A percentile compares a stretch with the other conserved stretches of the same genome.
Evolutionary conservation across 257 asterid species (phyloP).

Genomic region (Eucommia ulmoides): DNA sequence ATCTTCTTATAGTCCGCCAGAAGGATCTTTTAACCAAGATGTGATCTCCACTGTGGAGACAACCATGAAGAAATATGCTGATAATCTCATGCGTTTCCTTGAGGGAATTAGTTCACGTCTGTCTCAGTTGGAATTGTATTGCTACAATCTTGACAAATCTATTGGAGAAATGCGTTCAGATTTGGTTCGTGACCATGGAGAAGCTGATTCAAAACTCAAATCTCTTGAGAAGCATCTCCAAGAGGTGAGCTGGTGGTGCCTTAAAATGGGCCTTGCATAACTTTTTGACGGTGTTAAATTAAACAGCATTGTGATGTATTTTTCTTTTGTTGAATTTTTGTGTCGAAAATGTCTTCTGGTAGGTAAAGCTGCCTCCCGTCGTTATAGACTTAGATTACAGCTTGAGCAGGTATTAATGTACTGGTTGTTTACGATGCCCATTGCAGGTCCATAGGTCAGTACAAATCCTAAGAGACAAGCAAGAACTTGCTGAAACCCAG

Average conservation of each 20-base stretch:
- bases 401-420: not conserved
- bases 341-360: too few relatives aligned
- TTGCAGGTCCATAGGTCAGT: conserved; percentile 88
- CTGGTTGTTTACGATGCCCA: not conserved
- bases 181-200: conserved; percentile 62
- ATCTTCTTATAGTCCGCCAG: conserved; percentile 55
- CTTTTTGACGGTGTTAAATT: too few relatives aligned
- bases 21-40: conserved; percentile 64
- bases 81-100: conserved; percentile 84
- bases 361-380: too few relatives aligned
- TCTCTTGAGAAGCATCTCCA: conserved; percentile 77
- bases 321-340: not conserved
- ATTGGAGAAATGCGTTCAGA: conserved; percentile 88
- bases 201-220: conserved; percentile 66
- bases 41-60: conserved; percentile 51
- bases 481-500: conserved; percentile 88
- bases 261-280: too few relatives aligned
- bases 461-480: conserved; percentile 86
- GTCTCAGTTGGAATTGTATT: conserved; percentile 81
- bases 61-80: conserved; percentile 74
- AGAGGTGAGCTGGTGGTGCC: conserved; percentile 63
- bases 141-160: conserved; percentile 87
- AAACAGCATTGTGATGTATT: not conserved
- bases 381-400: too few relatives aligned
- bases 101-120: conserved; percentile 92